Percentiles rank a stretch among this genome's conserved stretches.
Evolutionary conservation across 305 asterid species (phyloP).

Genomic region (Euphrasia arctica): DNA sequence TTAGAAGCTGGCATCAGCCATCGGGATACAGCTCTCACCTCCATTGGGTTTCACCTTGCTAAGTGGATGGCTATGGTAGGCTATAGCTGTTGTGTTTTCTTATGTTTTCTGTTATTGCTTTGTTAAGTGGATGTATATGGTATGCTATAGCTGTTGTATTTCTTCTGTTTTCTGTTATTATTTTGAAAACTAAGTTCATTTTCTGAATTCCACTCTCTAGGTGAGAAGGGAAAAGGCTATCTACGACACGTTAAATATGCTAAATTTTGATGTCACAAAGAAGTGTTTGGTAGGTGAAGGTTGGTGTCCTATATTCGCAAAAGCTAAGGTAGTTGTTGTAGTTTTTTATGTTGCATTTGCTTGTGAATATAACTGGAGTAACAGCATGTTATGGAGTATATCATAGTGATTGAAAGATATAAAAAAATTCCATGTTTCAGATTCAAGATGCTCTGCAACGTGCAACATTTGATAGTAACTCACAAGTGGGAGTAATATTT

Average conservation of each 20-base stretch:
- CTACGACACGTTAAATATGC: constrained; percentile 88
- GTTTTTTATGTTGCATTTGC: constrained; percentile 24
- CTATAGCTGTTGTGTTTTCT: constrained; percentile 23
- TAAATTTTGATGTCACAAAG: constrained; percentile 96
- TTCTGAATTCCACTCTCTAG: constrained; percentile 42
- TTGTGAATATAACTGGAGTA: constrained; percentile 21
- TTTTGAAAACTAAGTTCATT: constrained; percentile 22
- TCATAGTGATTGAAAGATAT: constrained; percentile 22
- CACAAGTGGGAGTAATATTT: constrained; percentile 93
- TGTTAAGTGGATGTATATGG: no score
- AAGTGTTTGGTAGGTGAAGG: constrained; percentile 99
- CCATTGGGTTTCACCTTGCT: constrained; percentile 77
- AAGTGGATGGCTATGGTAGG: constrained; percentile 84
- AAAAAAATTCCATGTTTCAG: constrained; percentile 41
- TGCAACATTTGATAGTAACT: constrained; percentile 89
- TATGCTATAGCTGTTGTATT: no score
- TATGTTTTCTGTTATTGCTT: neutral
- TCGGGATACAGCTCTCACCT: constrained; percentile 70
- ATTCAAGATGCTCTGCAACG: constrained; percentile 93
- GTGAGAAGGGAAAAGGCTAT: constrained; percentile 94
- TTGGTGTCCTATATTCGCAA: constrained; percentile 96
- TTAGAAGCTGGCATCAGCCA: constrained; percentile 89
- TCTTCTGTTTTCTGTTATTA: constrained; percentile 9
- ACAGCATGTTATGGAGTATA: constrained; percentile 18
- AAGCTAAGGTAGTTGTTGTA: constrained; percentile 50